Evolutionary conservation across 2,329 filamentous ascomycete species (phyloP), one percentile per base, ranked within the genome.

Genomic region (Talaromyces funiculosus): DNA sequence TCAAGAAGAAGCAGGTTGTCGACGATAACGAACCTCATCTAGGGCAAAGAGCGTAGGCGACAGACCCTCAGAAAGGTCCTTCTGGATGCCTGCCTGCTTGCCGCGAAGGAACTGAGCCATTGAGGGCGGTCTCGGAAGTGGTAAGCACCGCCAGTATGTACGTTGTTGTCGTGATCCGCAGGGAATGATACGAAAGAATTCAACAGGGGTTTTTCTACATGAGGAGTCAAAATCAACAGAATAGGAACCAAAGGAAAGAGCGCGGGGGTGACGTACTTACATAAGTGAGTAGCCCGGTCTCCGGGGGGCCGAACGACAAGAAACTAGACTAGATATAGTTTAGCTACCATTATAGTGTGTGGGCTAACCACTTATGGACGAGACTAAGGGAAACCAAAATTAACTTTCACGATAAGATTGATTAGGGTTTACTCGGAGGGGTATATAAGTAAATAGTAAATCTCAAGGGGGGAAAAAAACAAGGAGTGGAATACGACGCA

Each of bases 31-130:
- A 78, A 85, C 89, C 75, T 96, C 90, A 72, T 97, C 92, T 24
- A 93, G 85, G 62, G 84, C 80, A 72, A 97, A 96, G 14, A 90
- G 78, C 63, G 90, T 89, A 38, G 90, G 84, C 18, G 85, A 81
- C 64, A 97, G 86, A 66, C 88, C 89, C 18, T 87, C 86, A 57
- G 92, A 96, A 66, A 99, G 83, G 78, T 97, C 94, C 76, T 88
- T 90, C 73, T 92, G 89, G 68, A 99, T 89, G 70, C 94, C 94
- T 61, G 91, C 86, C 82, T 97, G 94, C 82, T 96, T 97, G 68
- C 90, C 89, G 73, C 94, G 84, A 64, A 99, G 80, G 73, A 97
- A 93, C 68, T 89, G 86, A 59, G 92, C 86, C 92, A 97, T 97
- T 61, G 72, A 9, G 68, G 69, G 59, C 78, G 75, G 6, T 74